A percentile compares a stretch with the other conserved stretches of the same genome.
phyloP scores from a whole-genome alignment of 106 monocot species.

The Apostasia ramifera region DNA sequence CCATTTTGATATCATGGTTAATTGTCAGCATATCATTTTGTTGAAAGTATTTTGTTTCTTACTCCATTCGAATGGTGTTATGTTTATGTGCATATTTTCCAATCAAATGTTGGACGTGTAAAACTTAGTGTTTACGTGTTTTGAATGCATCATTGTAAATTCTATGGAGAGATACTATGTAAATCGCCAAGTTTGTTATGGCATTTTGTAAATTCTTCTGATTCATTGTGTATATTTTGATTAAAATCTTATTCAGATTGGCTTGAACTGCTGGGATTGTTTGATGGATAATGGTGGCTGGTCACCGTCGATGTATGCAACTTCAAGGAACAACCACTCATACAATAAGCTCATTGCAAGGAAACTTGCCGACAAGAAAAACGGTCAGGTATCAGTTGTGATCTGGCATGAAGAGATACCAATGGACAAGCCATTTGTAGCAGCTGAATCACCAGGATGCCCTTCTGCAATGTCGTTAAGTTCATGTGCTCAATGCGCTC shows the following conservation, averaged over 20 bases:
- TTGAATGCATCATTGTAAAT: background rate
- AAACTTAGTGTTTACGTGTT: background rate
- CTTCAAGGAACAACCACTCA: conserved; percentile 24
- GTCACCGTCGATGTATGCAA: conserved; percentile 34
- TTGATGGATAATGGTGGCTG: conserved; percentile 30
- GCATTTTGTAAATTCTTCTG: background rate
- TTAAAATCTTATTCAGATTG: conserved; percentile 20
- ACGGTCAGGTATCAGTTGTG: conserved; percentile 25
- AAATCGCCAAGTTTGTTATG: background rate
- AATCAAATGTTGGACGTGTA: background rate
- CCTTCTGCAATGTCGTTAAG: conserved; percentile 7
- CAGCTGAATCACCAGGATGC: background rate
- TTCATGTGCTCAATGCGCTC: conserved; percentile 39
- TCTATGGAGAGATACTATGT: background rate
- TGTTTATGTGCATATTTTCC: background rate
- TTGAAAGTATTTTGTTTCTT: too few relatives aligned
- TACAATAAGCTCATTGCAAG: conserved; percentile 35
- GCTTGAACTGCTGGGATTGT: conserved; percentile 36
- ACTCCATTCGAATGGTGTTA: background rate
- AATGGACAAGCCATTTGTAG: conserved; percentile 1
- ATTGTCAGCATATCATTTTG: too few relatives aligned
- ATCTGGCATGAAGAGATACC: conserved; percentile 11
- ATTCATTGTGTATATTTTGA: background rate
- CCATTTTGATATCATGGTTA: too few relatives aligned
- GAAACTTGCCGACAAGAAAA: conserved; percentile 29